A percentile compares a stretch with the other conserved stretches of the same genome.
Conservation (phyloP, 2,329 filamentous ascomycete genomes). For the Colletotrichum sp. region DNA sequence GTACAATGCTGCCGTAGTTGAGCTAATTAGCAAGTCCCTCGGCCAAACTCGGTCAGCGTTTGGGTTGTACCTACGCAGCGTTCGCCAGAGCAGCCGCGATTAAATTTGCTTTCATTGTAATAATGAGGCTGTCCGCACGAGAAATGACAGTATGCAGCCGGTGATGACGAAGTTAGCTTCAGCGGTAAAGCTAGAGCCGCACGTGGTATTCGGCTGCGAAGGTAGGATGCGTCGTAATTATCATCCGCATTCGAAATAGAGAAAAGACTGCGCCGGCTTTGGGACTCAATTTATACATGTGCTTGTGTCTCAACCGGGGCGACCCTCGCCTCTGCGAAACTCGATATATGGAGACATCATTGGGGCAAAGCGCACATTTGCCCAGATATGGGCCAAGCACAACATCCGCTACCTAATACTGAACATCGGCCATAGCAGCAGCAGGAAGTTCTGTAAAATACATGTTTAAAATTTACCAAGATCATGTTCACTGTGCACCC, state of each 20-base stretch:
- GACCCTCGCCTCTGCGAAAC: not conserved
- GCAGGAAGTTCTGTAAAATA: not conserved
- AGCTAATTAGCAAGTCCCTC: not conserved
- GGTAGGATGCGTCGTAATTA: not conserved
- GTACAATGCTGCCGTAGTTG: not conserved
- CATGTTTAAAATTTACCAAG: accelerated
- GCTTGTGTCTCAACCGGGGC: not conserved
- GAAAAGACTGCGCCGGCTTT: not conserved
- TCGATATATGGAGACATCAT: not conserved
- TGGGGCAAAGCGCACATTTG: not conserved
- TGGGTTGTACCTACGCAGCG: not conserved
- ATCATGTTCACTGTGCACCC: not conserved
- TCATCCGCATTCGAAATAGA: not conserved
- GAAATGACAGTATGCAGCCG: not conserved
- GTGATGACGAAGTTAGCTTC: not conserved
- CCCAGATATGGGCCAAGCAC: not conserved
- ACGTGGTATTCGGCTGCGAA: not conserved
- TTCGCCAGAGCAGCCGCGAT: not conserved
- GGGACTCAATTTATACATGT: not conserved
- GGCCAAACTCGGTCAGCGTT: not conserved
- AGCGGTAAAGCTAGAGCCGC: not conserved
- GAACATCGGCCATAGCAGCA: not conserved
- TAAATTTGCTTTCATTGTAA: not conserved
- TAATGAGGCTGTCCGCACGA: not conserved
- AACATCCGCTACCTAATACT: not conserved